Conservation (phyloP, 2,329 filamentous ascomycete species). For the Aspergillus versicolor region DNA sequence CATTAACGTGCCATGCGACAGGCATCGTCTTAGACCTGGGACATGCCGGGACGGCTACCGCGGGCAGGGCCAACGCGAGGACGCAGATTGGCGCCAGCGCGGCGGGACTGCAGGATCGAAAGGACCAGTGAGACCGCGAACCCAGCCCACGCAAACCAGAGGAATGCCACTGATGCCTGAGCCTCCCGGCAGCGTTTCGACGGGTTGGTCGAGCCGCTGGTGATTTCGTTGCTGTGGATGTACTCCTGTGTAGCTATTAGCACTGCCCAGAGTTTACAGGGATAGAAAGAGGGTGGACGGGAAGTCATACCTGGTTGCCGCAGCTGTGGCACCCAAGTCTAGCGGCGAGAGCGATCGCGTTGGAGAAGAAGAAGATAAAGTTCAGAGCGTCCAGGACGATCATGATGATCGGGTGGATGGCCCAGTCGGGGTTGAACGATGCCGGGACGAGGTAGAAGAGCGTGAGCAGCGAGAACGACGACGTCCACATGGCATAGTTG, state of each 20-base stretch:
- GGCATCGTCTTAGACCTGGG: constrained; percentile 40
- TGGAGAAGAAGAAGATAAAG: constrained; percentile 48
- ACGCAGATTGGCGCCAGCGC: constrained; percentile 34
- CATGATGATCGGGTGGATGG: constrained; percentile 44
- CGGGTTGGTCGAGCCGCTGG: constrained; percentile 39
- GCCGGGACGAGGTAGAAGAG: constrained; percentile 50
- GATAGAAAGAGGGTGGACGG: neutral
- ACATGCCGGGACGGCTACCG: constrained; percentile 42
- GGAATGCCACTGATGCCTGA: constrained; percentile 51
- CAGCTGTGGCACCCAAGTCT: constrained; percentile 47
- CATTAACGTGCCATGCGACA: neutral
- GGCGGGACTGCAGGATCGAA: constrained; percentile 38
- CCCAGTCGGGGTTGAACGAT: constrained; percentile 40
- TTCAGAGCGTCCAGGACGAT: constrained; percentile 49
- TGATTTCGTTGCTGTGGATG: constrained; percentile 45
- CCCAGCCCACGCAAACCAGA: constrained; percentile 51
- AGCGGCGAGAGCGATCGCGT: constrained; percentile 50
- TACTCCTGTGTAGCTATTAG: constrained; percentile 25
- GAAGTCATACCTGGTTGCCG: constrained; percentile 42
- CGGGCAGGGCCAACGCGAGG: constrained; percentile 32
- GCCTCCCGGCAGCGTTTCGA: constrained; percentile 51
- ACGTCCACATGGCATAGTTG: constrained; percentile 51
- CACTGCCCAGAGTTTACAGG: neutral
- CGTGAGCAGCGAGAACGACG: constrained; percentile 47
- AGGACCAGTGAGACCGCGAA: constrained; percentile 44